Evolutionary conservation across 257 asterid species (phyloP), one percentile per base, ranked within the genome.

Genomic region (Jacaranda copaia): DNA sequence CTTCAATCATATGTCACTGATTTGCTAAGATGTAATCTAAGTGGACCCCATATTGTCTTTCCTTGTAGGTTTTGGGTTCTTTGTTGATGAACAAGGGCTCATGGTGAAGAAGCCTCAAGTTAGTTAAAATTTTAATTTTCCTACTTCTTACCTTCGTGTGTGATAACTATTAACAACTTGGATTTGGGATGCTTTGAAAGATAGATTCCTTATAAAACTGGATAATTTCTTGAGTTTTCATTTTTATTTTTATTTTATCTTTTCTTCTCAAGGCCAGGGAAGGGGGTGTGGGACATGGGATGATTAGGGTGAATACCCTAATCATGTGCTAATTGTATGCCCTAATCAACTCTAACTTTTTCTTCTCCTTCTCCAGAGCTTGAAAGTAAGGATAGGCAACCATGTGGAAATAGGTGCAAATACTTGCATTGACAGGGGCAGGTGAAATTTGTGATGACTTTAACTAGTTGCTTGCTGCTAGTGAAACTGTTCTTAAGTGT

Each of bases 51-150:
- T 56, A 14, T 40, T 68, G 71, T 46, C 49, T 72, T 74, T 75
- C 73, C 57, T 49, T 51, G 81, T 81, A 94, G 98, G 99, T 66
- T 92, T 94, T 80, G 98, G 99, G 15, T 94, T 94, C 82, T 88
- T 80, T 1, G 72, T 92, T 49, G 88, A 92, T 76, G 97, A 89
- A 84, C 79, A 84, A 82, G 97, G 93, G 74, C 80, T 75, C 69
- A 83, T 89, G 96, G 88, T 85, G 85, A 94, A 94, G 91, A 94
- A 94, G 87, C 95, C 96, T 85, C 99, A 92, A 83, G 98, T 92
- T 79, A 76, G 89, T 88, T 72, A 16, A 45, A 62, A 6, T 48
- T 49, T 73, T 56, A 49, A 20, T 65, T 45, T 80, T n/a, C 45
- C 68, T 59, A 51, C 10, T 42, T 78, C 73, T 61, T 79, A 58